A percentile compares a stretch with the other conserved stretches of the same genome.
These are phyloP conservation scores for Astrocystis sublimbata DNA, from an alignment of 495 filamentous ascomycete genomes.

Conservation along the genomic window DNA sequence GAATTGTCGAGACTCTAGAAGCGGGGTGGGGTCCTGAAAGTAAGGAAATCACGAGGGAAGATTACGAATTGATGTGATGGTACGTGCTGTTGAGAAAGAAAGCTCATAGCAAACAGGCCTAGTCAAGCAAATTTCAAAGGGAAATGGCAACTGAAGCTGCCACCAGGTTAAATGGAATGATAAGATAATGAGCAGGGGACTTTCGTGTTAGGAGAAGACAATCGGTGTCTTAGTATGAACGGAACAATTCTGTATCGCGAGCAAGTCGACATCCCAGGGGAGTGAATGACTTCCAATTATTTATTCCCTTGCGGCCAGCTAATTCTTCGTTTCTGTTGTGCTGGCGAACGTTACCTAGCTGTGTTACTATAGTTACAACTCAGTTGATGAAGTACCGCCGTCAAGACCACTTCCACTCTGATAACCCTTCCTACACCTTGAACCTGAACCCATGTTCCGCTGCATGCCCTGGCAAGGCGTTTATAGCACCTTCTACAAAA, in stretches of 20 bases:
- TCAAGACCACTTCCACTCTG: background rate
- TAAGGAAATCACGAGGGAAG: background rate
- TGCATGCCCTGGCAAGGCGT: constrained; percentile 55
- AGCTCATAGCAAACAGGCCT: no score
- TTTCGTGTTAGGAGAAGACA: no score
- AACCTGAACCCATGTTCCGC: constrained; percentile 65
- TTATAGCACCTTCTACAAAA: constrained; percentile 50
- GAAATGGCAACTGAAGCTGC: no score
- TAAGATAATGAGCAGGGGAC: no score
- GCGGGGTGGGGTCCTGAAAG: background rate
- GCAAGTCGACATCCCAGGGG: background rate
- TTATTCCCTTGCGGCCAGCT: background rate
- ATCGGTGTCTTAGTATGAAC: no score
- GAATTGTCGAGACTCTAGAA: background rate
- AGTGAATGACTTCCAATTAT: no score
- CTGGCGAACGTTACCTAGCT: background rate
- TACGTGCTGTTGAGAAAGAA: no score
- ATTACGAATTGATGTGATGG: no score
- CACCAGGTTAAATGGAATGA: no score
- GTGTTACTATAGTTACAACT: background rate
- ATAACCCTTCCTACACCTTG: constrained; percentile 41
- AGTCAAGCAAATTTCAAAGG: no score
- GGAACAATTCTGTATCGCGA: no score
- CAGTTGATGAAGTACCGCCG: background rate
- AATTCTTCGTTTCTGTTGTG: background rate